Evolutionary conservation across 768 basidiomycete genomes (phyloP), one percentile per base, ranked within the genome.

Genomic region (Boletales sp.): DNA sequence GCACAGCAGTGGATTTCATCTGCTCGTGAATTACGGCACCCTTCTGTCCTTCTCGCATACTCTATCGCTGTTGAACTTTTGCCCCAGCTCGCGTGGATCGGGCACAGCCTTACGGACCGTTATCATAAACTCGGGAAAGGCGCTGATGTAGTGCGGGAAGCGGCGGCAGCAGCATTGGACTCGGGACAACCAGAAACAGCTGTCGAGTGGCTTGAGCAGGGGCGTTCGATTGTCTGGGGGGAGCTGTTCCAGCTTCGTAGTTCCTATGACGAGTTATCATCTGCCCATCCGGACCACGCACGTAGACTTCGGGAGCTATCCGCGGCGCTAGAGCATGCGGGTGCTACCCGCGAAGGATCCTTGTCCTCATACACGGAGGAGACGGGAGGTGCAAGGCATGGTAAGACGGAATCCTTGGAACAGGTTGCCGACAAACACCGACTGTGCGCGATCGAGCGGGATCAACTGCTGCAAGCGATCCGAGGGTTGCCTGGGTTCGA

Each of bases 111-210:
- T 15, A 17, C 36, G 15, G 30, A 38, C 31, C 64, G 64, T 31
- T 56, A 58, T 15, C 47, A 43, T 19, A 42, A 48, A 12, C 51
- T 64, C 21, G 14, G 7, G 9, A 34, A 7, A 44, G 35, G 42
- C 17, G 51, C 49, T n/a, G 52, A 39, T 40, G 30, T 64, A 13
- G 63, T 53, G 2, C 50, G 61, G 15, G 60, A 61, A 2, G 63
- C 59, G 2, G 63, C 60, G 2, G 62, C 63, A 4, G 48, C 56
- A 14, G 58, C 64, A 8, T 35, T 63, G 39, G 50, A 50, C n/a
- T 46, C 35, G 13, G 50, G 54, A 14, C 21, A 21, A 8, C 42
- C 30, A 4, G 40, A 50, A 31, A 40, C 34, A 0, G 56, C 56
- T 2, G 50, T 55, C 13, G 56, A 57, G 29, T 57, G 56, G 56